A percentile compares a stretch with the other conserved stretches of the same genome.
Conservation (phyloP, 371 early-diverging fungal species). For the Batkoa obscura region DNA sequence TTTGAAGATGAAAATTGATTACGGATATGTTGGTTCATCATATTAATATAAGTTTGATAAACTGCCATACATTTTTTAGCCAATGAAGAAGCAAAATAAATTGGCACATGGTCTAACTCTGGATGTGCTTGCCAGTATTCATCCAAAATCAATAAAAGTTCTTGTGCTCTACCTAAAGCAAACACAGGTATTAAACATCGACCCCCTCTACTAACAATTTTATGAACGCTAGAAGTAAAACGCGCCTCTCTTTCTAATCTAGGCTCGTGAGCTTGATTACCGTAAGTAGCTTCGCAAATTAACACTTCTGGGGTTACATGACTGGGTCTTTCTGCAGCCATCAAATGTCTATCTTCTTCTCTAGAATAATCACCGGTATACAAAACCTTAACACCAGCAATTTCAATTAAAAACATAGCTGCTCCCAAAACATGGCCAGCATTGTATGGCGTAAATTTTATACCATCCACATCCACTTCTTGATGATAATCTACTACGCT, state of each 20-base stretch:
- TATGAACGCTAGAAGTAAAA: slow-evolving; percentile 77
- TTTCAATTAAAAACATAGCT: slow-evolving; percentile 98
- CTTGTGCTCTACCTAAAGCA: slow-evolving; percentile 98
- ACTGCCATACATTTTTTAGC: slow-evolving; percentile 98
- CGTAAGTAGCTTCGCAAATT: slow-evolving; percentile 98
- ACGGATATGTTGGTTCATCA: slow-evolving; percentile 98
- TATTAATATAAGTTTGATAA: slow-evolving; percentile 98
- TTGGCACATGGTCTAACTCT: slow-evolving; percentile 88
- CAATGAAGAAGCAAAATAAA: slow-evolving; percentile 95
- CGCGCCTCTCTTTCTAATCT: slow-evolving; percentile 88
- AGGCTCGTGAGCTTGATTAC: slow-evolving; percentile 96
- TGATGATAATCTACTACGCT: slow-evolving; percentile 98
- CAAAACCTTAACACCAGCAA: slow-evolving; percentile 89
- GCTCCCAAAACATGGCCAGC: slow-evolving; percentile 99
- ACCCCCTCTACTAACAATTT: slow-evolving; percentile 92
- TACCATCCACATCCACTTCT: slow-evolving; percentile 87
- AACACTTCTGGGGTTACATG: slow-evolving; percentile 74
- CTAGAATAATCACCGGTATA: slow-evolving; percentile 99
- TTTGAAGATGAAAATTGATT: slow-evolving; percentile 82
- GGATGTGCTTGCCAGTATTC: slow-evolving; percentile 97
- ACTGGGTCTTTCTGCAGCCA: slow-evolving; percentile 93
- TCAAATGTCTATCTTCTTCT: slow-evolving; percentile 99
- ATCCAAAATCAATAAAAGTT: slow-evolving; percentile 95
- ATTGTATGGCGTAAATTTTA: slow-evolving; percentile 92
- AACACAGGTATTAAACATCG: slow-evolving; percentile 98